A percentile compares a stretch with the other conserved stretches of the same genome.
These are phyloP conservation scores for Sporothrix globosa DNA, from an alignment of 2,329 filamentous ascomycete species.

Conservation along the genomic window DNA sequence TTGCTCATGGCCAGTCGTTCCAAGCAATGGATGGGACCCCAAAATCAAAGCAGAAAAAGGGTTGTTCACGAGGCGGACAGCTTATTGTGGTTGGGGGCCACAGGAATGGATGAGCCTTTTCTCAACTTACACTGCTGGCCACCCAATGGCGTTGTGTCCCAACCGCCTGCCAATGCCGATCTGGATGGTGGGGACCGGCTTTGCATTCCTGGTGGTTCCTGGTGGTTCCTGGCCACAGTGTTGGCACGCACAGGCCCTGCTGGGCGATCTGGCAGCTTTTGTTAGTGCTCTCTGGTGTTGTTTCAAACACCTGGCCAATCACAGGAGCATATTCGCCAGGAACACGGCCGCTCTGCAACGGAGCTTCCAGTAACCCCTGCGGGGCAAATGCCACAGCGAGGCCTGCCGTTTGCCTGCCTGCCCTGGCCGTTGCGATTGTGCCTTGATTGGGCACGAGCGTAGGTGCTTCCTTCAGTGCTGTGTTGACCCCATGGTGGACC, in stretches of 20 bases:
- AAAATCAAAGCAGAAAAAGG: neutral
- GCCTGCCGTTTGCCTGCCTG: neutral
- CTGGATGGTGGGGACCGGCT: neutral
- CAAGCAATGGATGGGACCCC: conserved; percentile 15
- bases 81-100: neutral
- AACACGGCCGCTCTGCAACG: conserved; percentile 18
- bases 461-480: no score
- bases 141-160: conserved; percentile 22
- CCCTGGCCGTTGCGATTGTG: neutral
- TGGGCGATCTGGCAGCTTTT: no score
- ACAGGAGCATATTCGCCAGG: neutral
- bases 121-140: conserved; percentile 18
- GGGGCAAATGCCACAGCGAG: neutral
- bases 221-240: neutral
- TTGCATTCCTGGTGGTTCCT: neutral
- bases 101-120: conserved; percentile 12
- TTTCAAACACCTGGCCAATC: conserved; percentile 12
- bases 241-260: no score
- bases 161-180: neutral
- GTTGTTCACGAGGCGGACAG: neutral
- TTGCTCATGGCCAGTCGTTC: conserved; percentile 8
- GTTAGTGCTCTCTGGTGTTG: neutral
- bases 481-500: neutral
- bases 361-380: no score
- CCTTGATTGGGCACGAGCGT: neutral